Conservation (phyloP, 202 grass and related monocot genomes). For the Schoenoplectus triqueter region DNA sequence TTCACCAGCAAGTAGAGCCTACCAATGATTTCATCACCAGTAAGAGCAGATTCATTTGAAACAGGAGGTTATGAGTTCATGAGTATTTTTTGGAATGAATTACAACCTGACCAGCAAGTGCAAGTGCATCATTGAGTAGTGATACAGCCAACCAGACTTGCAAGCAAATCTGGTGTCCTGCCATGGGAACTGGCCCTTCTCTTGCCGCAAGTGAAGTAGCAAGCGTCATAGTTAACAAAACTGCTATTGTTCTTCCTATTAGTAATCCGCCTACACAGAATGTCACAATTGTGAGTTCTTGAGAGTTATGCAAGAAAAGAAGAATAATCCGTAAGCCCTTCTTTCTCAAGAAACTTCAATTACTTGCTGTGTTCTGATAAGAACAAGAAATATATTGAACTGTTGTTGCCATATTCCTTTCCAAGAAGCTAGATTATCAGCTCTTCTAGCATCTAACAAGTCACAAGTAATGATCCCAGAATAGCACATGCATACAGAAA, state of each 20-base stretch:
- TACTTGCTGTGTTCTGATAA: not conserved
- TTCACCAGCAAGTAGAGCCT: constrained; percentile 85
- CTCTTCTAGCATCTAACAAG: not conserved
- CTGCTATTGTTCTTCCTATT: constrained; percentile 77
- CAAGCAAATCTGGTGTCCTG: constrained; percentile 78
- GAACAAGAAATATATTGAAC: not conserved
- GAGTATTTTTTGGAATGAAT: constrained; percentile 5
- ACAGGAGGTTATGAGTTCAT: not conserved
- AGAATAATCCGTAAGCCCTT: not conserved
- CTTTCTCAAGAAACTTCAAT: not conserved
- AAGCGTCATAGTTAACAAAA: constrained; percentile 65
- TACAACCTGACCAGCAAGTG: constrained; percentile 79
- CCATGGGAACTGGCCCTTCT: constrained; percentile 88
- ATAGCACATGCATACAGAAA: not conserved
- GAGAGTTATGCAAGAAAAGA: not conserved
- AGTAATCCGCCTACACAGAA: constrained; percentile 66
- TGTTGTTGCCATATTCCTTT: not conserved
- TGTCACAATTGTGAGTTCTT: not conserved
- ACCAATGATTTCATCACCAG: constrained; percentile 26
- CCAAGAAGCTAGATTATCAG: not conserved
- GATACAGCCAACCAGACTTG: constrained; percentile 91
- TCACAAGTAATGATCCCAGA: not conserved
- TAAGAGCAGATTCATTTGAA: not conserved
- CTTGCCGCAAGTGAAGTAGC: constrained; percentile 74
- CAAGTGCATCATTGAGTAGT: constrained; percentile 84